Evolutionary conservation across 306 rosid genomes (phyloP), one percentile per base, ranked within the genome.

Genomic region (Hippophae gyantsensis): DNA sequence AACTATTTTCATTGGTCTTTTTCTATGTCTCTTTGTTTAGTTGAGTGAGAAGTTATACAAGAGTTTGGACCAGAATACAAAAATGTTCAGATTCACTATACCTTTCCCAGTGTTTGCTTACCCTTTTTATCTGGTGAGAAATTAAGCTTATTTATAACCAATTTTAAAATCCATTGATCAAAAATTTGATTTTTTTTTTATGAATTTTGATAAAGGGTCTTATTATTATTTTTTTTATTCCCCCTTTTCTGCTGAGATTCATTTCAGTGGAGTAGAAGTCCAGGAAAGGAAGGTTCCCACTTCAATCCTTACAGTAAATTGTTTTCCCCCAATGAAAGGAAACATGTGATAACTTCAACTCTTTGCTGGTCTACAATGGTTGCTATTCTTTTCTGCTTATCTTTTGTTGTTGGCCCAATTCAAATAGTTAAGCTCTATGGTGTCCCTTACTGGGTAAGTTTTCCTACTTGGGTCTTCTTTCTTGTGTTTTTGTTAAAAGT

Each of bases 261-360:
- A 57, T 65, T 78, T 67, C 83, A 92, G 98, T 86, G 93, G 99
- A 56, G 26, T 7, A 80, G 99, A 88, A 84, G 94, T 70, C 99
- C 99, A 12, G 97, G 99, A 43, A 92, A 92, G 32, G 65, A 84
- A 57, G 99, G 99, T 2, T 92, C 99, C 7, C 99, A 92, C 52
- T 92, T 86, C 79, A 86, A 82, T 67, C 99, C 99, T 2, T 26
- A 76, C 57, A 85, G 99, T 63, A 76, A 73, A 6, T 60, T 92
- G 77, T 92, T 92, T 62, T 27, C 86, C 14, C 72, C 86, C 3
- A 66, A 14, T 48, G 99, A 92, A 46, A 78, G 93, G 65, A 78
- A 23, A 64, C 79, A 82, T 55, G 85, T 92, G 27, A 6, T 70
- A 52, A 78, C 82, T 43, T 92, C 99, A 54, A 88, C 95, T 10